Evolutionary conservation across 768 basidiomycete genomes (phyloP), one percentile per base, ranked within the genome.

Genomic region (Tylopilus subfusipes): DNA sequence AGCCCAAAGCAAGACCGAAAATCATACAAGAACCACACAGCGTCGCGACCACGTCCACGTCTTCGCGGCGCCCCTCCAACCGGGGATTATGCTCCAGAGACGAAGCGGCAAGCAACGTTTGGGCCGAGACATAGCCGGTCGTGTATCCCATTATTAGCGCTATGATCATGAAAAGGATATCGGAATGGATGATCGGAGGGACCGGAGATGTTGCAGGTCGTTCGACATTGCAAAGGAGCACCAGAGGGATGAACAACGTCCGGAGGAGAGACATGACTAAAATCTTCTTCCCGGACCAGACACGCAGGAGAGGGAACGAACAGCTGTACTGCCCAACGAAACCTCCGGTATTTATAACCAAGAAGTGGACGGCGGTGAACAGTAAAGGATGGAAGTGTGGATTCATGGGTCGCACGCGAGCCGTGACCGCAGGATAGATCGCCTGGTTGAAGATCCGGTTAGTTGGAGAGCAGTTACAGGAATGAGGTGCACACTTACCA

Each of bases 1-100:
- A 90, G 1, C 93, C 93, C 2, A 84, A 47, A 10, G 80, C 83
- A 50, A 94, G 72, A 3, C 92, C 92, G 5, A 82, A 85, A 3
- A 90, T 84, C 5, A 94, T 68, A 56, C 80, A 89, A 72, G 93
- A 93, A 62, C 79, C 84, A 9, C 82, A 83, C 14, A 94, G 77
- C 0, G 87, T 88, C 5, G 91, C 92, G 5, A 89, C 90, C 9
- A 88, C 79, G 62, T 94, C 91, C n/a, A 93, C 87, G 65, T 93
- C 88, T 55, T 89, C 86, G 48, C 76, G 75, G 46, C 80, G 74
- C 1, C 85, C 84, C 91, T 85, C 55, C 84, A 81, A 3, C 88
- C 52, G 36, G 7, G 52, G 52, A 25, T 53, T 53, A 25, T 48
- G 30, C 45, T 53, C 39, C 30, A 53, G 70, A 3, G 90, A 92